Base-by-base conservation (phyloP, 768 basidiomycete species). In the Leccinum imitatum region DNA sequence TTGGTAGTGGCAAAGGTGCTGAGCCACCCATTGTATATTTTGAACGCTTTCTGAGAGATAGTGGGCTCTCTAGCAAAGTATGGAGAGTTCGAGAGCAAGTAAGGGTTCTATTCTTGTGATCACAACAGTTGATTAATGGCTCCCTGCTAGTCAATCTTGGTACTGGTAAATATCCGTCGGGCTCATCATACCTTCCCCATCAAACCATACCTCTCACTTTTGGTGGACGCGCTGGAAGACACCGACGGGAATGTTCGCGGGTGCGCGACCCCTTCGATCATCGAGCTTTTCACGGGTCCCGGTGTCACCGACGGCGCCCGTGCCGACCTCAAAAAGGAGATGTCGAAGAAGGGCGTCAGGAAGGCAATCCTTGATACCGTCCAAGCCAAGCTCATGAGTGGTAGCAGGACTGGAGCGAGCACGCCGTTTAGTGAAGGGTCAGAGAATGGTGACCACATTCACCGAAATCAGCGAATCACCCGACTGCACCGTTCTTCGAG, bases 281-380 rank as follows among this genome's bases (percentile, higher is more conserved):
- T 97, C 15, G 86, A 89, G 64, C 80, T 99, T 57, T 96, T 98
- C 69, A 87, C 92, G 1, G 91, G 91, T 15, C 83, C 89, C 0
- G 85, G 83, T 5, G 92, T 93, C 14, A 86, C 88, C 3, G 89
- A 95, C 69, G 87, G 86, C 8, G 97, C 97, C 3, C 87, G 92
- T 54, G 85, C 94, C 4, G 96, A 98, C 72, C 80, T 98, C 56
- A 98, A 97, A 80, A 95, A 93, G 70, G 90, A 93, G n/a, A n/a
- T n/a, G n/a, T n/a, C n/a, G n/a, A n/a, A n/a, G n/a, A n/a, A n/a
- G n/a, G n/a, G n/a, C n/a, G n/a, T n/a, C n/a, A n/a, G n/a, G n/a
- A n/a, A n/a, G n/a, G n/a, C n/a, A n/a, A n/a, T n/a, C n/a, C n/a
- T n/a, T n/a, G n/a, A n/a, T n/a, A n/a, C n/a, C n/a, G n/a, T n/a